Base-by-base conservation (phyloP, 1,284 basidiomycete species). In the Sporisorium iseilematis-ciliati region DNA sequence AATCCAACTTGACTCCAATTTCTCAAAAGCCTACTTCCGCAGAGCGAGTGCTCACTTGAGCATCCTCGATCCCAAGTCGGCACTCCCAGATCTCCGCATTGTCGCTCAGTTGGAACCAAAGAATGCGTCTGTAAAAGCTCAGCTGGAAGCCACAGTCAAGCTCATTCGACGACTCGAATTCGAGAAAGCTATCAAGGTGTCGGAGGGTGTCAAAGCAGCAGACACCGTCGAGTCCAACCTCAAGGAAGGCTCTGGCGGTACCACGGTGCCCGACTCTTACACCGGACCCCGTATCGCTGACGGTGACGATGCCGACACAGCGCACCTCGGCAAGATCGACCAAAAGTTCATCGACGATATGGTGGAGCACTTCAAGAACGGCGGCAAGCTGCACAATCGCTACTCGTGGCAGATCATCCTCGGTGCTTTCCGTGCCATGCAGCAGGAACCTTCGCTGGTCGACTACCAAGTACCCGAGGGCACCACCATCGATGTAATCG, bases 381-480 rank as follows among this genome's bases (percentile, higher is more conserved):
- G 94, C 25, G 95, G 95, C 85, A 89, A 91, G 26, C 87, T 98
- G 57, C 91, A 94, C 5, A 91, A 79, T 26, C 79, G 77, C 14
- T 92, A 94, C 72, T 94, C 92, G 26, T 98, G 95, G 95, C 94
- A 98, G 87, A 97, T 99, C 79, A 78, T 95, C 29, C 88, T 99
- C 12, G 95, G 93, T 29, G 94, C 93, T 65, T 90, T 93, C 82
- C 89, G 90, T 20, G 87, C 90, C 7, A 91, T 99, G 77, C 87
- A 88, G 31, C 89, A 91, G 77, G 94, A 97, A 84, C 90, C 92
- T 65, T 93, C 91, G 74, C 80, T 99, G 82, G 93, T 97, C 18
- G 90, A 92, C 59, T 89, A 96, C 43, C 86, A 89, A 46, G 87
- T 99, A 26, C 89, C 90, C 40, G 91, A 94, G 38, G 94, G 91